Conservation (phyloP, 2,329 filamentous ascomycete genomes). For the Xylariaceae sp. region DNA sequence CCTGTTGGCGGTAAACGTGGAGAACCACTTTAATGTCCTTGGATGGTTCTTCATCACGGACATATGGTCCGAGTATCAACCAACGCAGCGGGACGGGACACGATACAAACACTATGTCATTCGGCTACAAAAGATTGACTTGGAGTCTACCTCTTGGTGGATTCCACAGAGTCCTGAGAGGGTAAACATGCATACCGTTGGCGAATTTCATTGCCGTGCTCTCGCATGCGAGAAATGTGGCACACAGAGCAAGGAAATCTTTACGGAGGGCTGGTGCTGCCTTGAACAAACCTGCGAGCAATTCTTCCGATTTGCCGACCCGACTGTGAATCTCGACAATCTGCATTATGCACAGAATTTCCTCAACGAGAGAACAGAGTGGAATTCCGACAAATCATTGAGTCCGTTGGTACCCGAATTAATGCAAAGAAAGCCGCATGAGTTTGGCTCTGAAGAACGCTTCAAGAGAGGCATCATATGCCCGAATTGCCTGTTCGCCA, state of each 20-base stretch:
- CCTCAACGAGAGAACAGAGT: slow-evolving; percentile 49
- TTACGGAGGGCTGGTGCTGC: slow-evolving; percentile 32
- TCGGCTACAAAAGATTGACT: slow-evolving; percentile 61
- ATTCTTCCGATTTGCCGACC: slow-evolving; percentile 44
- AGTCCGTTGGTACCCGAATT: slow-evolving; percentile 34
- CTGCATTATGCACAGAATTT: slow-evolving; percentile 55
- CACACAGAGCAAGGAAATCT: slow-evolving; percentile 37
- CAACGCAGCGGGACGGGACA: slow-evolving; percentile 35
- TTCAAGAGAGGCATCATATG: slow-evolving; percentile 65
- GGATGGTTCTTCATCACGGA: slow-evolving; percentile 65
- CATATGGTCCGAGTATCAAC: slow-evolving; percentile 60
- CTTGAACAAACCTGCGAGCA: slow-evolving; percentile 38
- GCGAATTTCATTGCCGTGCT: slow-evolving; percentile 27
- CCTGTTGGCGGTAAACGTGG: slow-evolving; percentile 45
- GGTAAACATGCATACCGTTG: slow-evolving; percentile 32
- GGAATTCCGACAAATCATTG: slow-evolving; percentile 35
- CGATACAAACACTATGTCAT: slow-evolving; percentile 45
- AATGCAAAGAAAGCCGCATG: slow-evolving; percentile 6
- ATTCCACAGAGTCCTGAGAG: slow-evolving; percentile 33
- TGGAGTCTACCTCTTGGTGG: slow-evolving; percentile 56
- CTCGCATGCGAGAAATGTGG: slow-evolving; percentile 41
- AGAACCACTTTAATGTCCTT: slow-evolving; percentile 60
- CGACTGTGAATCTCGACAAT: slow-evolving; percentile 22
- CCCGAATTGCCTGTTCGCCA: slow-evolving; percentile 58
- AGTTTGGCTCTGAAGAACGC: slow-evolving; percentile 44